Conservation (phyloP, 164 flowering plant species). For the Echeveria elegans region DNA sequence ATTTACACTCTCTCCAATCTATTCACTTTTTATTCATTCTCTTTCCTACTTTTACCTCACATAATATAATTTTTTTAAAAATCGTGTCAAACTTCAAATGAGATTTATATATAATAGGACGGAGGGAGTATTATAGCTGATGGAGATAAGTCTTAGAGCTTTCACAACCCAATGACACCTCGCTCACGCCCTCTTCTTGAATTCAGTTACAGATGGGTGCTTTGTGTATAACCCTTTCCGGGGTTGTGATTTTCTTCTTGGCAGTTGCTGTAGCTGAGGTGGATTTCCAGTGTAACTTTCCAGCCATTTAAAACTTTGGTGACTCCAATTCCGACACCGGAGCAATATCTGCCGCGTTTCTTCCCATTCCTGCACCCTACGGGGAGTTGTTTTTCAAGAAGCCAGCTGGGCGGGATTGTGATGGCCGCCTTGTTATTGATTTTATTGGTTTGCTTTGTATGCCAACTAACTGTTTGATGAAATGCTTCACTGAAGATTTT, state of each 20-base stretch:
- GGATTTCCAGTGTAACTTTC: slow-evolving; percentile 1
- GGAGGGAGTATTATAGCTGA: too few species aligned
- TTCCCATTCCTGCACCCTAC: slow-evolving; percentile 5
- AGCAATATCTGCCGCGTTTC: slow-evolving; percentile 10
- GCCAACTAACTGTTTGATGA: slow-evolving; percentile 29
- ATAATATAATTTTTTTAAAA: too few species aligned
- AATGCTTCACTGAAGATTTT: slow-evolving; percentile 18
- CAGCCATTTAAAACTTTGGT: slow-evolving; percentile 15
- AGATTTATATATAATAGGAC: too few species aligned
- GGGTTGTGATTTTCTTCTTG: background rate
- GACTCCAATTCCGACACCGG: slow-evolving; percentile 19
- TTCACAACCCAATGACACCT: too few species aligned
- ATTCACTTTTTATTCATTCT: too few species aligned
- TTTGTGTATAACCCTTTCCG: background rate
- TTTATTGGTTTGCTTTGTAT: slow-evolving; percentile 8
- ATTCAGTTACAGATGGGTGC: slow-evolving; percentile 1
- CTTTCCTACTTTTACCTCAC: too few species aligned
- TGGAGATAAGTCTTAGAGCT: too few species aligned
- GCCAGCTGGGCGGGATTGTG: slow-evolving; percentile 11
- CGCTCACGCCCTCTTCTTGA: too few species aligned
- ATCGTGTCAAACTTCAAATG: too few species aligned
- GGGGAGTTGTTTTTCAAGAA: slow-evolving; percentile 11
- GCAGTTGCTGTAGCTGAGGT: background rate
- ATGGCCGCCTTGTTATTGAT: slow-evolving; percentile 15
- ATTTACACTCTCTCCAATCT: too few species aligned